Percentiles rank a stretch among this genome's conserved stretches.
Evolutionary conservation across 192 early-diverging fungal species (phyloP).

Genomic region (Coemansia guatemalensis): DNA sequence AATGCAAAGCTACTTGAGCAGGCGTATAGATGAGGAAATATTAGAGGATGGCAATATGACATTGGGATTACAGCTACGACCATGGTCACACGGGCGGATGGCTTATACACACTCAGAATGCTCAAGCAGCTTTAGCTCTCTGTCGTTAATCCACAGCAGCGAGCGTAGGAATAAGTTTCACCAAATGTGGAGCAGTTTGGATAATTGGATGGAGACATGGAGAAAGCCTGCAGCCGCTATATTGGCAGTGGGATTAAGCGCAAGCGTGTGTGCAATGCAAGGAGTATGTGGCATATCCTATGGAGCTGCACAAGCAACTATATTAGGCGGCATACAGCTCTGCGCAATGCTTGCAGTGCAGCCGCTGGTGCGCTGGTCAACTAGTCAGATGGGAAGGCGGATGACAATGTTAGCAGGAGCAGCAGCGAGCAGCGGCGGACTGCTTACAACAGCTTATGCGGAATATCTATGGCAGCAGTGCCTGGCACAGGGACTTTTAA

Average conservation of each 20-base stretch:
- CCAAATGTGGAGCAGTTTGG: not conserved
- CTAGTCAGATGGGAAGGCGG: not conserved
- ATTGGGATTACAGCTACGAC: too few relatives aligned
- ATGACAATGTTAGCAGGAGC: constrained; percentile 7
- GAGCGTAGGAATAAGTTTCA: not conserved
- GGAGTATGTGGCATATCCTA: constrained; percentile 27
- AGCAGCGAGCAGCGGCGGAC: constrained; percentile 13
- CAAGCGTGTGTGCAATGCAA: constrained; percentile 19
- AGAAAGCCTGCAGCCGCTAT: not conserved
- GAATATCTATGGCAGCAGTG: constrained; percentile 63
- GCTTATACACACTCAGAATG: constrained; percentile 30
- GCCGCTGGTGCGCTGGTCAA: not conserved
- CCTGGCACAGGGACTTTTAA: constrained; percentile 59
- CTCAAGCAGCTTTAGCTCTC: constrained; percentile 31
- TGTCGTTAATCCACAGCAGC: constrained; percentile 3
- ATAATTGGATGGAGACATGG: not conserved
- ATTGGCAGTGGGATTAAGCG: constrained; percentile 5
- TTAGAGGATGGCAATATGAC: too few relatives aligned
- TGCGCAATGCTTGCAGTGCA: not conserved
- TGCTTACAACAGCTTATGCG: constrained; percentile 42
- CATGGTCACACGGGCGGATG: not conserved
- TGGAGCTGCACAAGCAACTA: not conserved
- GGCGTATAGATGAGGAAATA: too few relatives aligned
- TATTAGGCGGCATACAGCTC: constrained; percentile 29
- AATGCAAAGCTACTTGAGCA: too few relatives aligned